These are phyloP conservation scores for Seiridium unicorne DNA, from an alignment of 2,329 filamentous ascomycete genomes.

Conservation along the genomic window DNA sequence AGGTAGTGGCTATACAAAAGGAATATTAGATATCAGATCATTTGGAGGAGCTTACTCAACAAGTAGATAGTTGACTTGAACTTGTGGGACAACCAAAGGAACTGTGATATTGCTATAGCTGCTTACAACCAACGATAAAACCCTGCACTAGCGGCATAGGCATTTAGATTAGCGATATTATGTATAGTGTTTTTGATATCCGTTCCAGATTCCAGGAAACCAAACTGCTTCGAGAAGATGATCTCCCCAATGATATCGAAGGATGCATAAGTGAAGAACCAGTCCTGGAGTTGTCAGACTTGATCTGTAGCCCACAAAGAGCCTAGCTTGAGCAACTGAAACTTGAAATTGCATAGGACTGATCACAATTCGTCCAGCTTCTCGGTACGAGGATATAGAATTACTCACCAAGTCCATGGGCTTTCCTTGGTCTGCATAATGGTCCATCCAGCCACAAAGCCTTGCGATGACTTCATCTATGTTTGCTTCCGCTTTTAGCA, in stretches of 20 bases:
- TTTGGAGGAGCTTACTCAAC: no score
- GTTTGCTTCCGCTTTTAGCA: conserved; percentile 7
- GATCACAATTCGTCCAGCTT: no score
- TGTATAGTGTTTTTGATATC: conserved; percentile 22
- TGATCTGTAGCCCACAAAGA: not conserved
- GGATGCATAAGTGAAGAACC: conserved; percentile 16
- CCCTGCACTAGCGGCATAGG: conserved; percentile 5
- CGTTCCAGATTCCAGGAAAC: conserved; percentile 21
- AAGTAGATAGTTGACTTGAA: no score
- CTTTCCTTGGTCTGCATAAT: not conserved
- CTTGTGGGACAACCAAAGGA: not conserved
- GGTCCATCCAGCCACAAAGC: conserved; percentile 8
- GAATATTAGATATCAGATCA: not conserved
- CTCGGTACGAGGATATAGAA: no score
- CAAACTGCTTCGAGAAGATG: conserved; percentile 22
- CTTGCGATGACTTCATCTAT: conserved; percentile 7
- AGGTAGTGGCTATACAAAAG: not conserved
- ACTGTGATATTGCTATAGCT: not conserved
- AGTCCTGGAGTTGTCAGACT: not conserved
- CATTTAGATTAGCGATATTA: conserved; percentile 7
- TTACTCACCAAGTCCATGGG: conserved; percentile 9
- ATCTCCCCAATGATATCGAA: conserved; percentile 26
- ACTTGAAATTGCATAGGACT: no score
- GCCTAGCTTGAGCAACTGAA: no score
- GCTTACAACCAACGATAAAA: conserved; percentile 4